Base-by-base conservation (phyloP, 2,329 filamentous ascomycete genomes). In the Diplodia scrobiculata region DNA sequence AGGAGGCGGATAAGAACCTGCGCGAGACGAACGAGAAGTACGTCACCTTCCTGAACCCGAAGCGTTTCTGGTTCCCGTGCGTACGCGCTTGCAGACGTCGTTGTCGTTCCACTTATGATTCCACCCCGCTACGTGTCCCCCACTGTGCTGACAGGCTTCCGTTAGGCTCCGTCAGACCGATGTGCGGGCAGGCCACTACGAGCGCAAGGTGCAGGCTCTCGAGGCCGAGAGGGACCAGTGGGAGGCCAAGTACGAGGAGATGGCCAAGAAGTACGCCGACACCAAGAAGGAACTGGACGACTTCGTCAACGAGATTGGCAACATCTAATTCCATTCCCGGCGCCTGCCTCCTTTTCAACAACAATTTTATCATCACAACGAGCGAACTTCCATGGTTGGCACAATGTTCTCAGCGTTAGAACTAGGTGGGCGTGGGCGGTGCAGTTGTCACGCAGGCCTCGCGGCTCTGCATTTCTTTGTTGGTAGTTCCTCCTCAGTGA, bases 11-110 rank as follows among this genome's bases (percentile, higher is more conserved):
- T 82, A 95, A 93, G 89, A 96, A 91, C 71, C 86, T 98, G 78
- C 90, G 94, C 78, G 95, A 98, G 84, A 90, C 92, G 76, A 98
- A 97, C 82, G 95, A 99, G 84, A 98, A 97, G 95, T 99, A 89
- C 77, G 91, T 83, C 63, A 64, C 63, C 45, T 68, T 68, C 53
- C 69, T 65, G 60, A 68, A 70, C 52, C 65, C 29, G 14, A 59
- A 51, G 27, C 63, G 63, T 51, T 66, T 66, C 53, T 59, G 53
- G 38, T 41, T 45, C 10, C 34, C 41, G 63, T 66, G 63, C 53
- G 38, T 60, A 47, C 50, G 55, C 67, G 27, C 41, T 29, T 66
- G 50, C 29, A 48, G 29, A 50, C 41, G 58, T 51, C 66, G 54
- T 29, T 63, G 51, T 66, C 48, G 55, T 59, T 58, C 53, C 54